These are phyloP conservation scores for Evernia prunastri DNA, from an alignment of 495 filamentous ascomycete genomes.

Conservation along the genomic window DNA sequence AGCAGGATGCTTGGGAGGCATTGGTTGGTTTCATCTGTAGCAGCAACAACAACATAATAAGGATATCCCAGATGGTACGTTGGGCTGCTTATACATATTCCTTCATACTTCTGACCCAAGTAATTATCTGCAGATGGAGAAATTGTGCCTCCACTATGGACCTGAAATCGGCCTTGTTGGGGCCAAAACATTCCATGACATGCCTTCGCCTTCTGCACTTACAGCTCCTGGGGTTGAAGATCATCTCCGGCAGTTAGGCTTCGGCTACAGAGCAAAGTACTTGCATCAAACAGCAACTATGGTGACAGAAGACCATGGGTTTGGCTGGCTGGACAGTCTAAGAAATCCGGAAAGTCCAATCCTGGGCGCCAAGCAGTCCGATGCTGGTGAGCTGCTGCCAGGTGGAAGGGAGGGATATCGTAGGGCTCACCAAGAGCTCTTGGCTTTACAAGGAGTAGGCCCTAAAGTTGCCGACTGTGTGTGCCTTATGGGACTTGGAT, in stretches of 20 bases:
- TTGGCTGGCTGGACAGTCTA: slow-evolving; percentile 69
- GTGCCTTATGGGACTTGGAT: slow-evolving; percentile 94
- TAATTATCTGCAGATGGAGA: slow-evolving; percentile 52
- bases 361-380: slow-evolving; percentile 39
- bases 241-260: slow-evolving; percentile 74
- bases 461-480: slow-evolving; percentile 98
- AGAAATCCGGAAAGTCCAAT: slow-evolving; percentile 68
- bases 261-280: slow-evolving; percentile 92
- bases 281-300: slow-evolving; percentile 77
- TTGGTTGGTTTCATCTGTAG: slow-evolving; percentile 94
- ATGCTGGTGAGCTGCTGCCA: slow-evolving; percentile 47
- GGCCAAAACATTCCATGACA: slow-evolving; percentile 73
- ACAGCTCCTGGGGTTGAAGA: slow-evolving; percentile 62
- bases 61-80: slow-evolving; percentile 84
- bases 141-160: slow-evolving; percentile 82
- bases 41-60: slow-evolving; percentile 95
- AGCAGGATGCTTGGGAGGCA: slow-evolving; percentile 94
- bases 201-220: slow-evolving; percentile 69
- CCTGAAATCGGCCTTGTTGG: slow-evolving; percentile 64
- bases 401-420: slow-evolving; percentile 65
- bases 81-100: background rate
- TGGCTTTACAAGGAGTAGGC: slow-evolving; percentile 77
- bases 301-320: slow-evolving; percentile 55
- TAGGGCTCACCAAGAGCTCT: slow-evolving; percentile 71
- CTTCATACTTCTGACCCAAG: background rate